phyloP scores from a whole-genome alignment of 176 grass and related monocot species.

The Phoenix dactylifera region DNA sequence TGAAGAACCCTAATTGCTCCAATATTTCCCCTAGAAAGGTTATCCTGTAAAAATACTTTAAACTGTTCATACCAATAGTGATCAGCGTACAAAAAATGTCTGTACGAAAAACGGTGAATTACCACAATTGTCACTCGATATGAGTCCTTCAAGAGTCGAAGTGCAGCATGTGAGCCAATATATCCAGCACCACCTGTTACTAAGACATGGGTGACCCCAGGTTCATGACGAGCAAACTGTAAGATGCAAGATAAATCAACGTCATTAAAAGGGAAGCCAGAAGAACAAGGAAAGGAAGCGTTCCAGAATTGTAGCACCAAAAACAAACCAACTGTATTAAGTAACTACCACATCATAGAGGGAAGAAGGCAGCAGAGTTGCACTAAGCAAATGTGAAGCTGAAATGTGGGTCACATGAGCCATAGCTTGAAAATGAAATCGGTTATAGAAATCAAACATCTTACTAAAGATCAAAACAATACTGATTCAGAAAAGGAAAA shows the following conservation, averaged over 20 bases:
- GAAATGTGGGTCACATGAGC: too few relatives aligned
- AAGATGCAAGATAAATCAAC: slow-evolving; percentile 16
- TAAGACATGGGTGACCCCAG: slow-evolving; percentile 83
- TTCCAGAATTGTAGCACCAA: too few relatives aligned
- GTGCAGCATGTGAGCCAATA: slow-evolving; percentile 92
- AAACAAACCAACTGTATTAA: too few relatives aligned
- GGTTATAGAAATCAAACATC: too few relatives aligned
- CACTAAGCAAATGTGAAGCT: too few relatives aligned
- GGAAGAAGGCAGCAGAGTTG: too few relatives aligned
- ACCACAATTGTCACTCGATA: slow-evolving; percentile 99
- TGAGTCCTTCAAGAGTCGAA: slow-evolving; percentile 76
- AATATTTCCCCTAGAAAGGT: slow-evolving; percentile 94
- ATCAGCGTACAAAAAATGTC: not conserved
- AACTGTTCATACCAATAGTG: not conserved
- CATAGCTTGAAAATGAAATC: too few relatives aligned
- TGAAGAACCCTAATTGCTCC: slow-evolving; percentile 77
- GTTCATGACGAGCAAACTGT: slow-evolving; percentile 88
- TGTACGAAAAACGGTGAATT: slow-evolving; percentile 15
- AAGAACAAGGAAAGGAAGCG: too few relatives aligned
- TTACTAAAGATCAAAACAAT: too few relatives aligned
- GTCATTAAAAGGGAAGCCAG: too few relatives aligned
- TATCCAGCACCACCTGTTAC: slow-evolving; percentile 95
- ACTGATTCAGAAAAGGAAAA: too few relatives aligned
- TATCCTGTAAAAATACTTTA: slow-evolving; percentile 47
- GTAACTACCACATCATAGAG: too few relatives aligned